Base-by-base conservation (phyloP, 768 basidiomycete genomes). In the Amanita phalloides region DNA sequence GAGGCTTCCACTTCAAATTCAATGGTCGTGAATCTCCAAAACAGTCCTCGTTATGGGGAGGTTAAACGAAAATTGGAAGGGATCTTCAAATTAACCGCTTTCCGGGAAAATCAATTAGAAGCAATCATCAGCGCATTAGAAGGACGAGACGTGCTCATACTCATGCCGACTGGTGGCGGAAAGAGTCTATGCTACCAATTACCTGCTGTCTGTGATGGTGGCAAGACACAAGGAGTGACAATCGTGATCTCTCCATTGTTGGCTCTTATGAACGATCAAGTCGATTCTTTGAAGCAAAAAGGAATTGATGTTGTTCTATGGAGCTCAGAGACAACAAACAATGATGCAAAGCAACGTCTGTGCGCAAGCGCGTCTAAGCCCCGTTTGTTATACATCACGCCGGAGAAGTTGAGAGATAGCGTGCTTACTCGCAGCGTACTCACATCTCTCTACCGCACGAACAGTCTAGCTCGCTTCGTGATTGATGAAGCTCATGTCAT, bases 401-500 rank as follows among this genome's bases (percentile, higher is more conserved):
- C 96, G 0, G 96, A 99, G 66, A 87, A 90, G 66, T 64, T 97
- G 42, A 73, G 78, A 32, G 75, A 79, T 56, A 90, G 81, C 52
- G 66, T 65, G 0, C 60, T 58, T n/a, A 75, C 89, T 46, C 75
- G 71, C 58, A 65, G 61, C 7, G 75, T 84, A 14, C 66, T 98
- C 8, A 57, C 64, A 17, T 64, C 68, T n/a, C 69, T 97, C 2
- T 74, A 92, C 60, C 61, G 67, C 5, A 62, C 68, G 23, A 69
- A 73, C 3, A 69, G 76, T 52, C 63, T 99, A 37, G 92, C 90
- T 11, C 73, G 95, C 30, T 95, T 99, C 62, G 93, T 96, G 1
- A 77, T 97, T 47, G 96, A 99, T 62, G 96, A 99, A 64, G 95
- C 93, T 2, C 96, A 99, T 64, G 92, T 91, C 63, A 88, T 98